Base-by-base conservation (phyloP, 2,329 filamentous ascomycete genomes). In the Knufia fluminis region DNA sequence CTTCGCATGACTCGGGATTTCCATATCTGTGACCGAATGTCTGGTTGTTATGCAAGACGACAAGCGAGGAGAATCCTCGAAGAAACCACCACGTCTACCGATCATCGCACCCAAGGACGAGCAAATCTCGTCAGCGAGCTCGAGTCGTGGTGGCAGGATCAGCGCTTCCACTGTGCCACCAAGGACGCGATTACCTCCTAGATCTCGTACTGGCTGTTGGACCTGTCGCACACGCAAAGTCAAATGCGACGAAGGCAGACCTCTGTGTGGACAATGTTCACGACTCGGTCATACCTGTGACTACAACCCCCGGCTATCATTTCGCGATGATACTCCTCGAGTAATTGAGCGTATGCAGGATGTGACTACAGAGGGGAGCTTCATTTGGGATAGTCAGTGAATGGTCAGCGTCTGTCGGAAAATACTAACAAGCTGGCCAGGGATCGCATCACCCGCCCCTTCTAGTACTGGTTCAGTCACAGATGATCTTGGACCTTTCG, bases 221-320 rank as follows among this genome's bases (percentile, higher is more conserved):
- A 59, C 56, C 3, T 58, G 56, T 48, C 57, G 56, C 28, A 50
- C 46, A 10, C 55, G 50, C 23, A 54, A 58, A 67, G 74, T 77
- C 19, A 79, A 78, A 69, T 79, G 76, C 60, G 76, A 78, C 59
- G 76, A 79, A 62, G 65, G 65, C 35, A 69, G 72, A 58, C 76
- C 75, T 48, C 68, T 68, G 57, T 78, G 76, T 61, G 74, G 72
- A 67, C 76, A 77, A 67, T 80, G 77, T 61, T 67, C 71, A 24
- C 68, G 76, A 48, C 65, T 80, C 19, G 73, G 75, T 40, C 74
- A 78, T 59, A 66, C 68, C 31, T 80, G 77, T 60, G 77, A 80
- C 58, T 80, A 79, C 63, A 73, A 71, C 51, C 74, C 75, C 14
- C 69, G 77, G 41, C 66, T 76, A n/a, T 67, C 71, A n/a, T 77